phyloP scores from a whole-genome alignment of 2,329 filamentous ascomycete species.

The Pyrenochaeta sp. region DNA sequence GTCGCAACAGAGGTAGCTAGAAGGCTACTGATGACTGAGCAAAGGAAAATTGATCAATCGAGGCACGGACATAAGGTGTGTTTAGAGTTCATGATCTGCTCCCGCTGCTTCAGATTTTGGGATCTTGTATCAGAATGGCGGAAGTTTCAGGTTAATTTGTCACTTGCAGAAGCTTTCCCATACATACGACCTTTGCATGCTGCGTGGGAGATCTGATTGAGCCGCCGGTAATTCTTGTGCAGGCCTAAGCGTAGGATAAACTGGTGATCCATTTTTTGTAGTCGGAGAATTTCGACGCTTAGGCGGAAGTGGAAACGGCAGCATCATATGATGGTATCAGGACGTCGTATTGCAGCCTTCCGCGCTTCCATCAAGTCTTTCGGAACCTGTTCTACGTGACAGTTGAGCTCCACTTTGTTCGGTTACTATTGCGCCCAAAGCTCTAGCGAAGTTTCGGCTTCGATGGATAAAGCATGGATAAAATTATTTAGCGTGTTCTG shows the following conservation, averaged over 20 bases:
- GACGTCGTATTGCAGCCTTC: constrained; percentile 2
- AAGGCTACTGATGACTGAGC: background rate
- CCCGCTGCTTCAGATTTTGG: constrained; percentile 43
- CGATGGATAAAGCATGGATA: constrained; percentile 20
- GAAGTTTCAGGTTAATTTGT: constrained; percentile 47
- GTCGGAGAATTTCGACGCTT: constrained; percentile 11
- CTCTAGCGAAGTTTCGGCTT: constrained; percentile 13
- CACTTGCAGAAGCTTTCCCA: constrained; percentile 30
- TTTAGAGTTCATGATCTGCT: constrained; percentile 45
- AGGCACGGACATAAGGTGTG: constrained; percentile 23
- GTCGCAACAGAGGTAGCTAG: background rate
- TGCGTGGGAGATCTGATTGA: constrained; percentile 22
- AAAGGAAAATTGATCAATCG: background rate
- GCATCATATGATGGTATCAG: constrained; percentile 4
- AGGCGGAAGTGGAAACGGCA: constrained; percentile 7
- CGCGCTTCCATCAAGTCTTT: constrained; percentile 12
- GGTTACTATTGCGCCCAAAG: constrained; percentile 17
- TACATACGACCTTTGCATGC: constrained; percentile 15
- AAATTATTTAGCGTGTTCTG: constrained; percentile 24
- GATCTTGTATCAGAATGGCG: constrained; percentile 43
- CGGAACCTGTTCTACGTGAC: constrained; percentile 19
- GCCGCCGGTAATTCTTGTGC: constrained; percentile 22
- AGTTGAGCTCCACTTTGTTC: constrained; percentile 9
- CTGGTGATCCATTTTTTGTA: constrained; percentile 9
- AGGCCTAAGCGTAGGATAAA: constrained; percentile 10